Base-by-base conservation (phyloP, 2,329 filamentous ascomycete species). In the Aureobasidium mangrovei region DNA sequence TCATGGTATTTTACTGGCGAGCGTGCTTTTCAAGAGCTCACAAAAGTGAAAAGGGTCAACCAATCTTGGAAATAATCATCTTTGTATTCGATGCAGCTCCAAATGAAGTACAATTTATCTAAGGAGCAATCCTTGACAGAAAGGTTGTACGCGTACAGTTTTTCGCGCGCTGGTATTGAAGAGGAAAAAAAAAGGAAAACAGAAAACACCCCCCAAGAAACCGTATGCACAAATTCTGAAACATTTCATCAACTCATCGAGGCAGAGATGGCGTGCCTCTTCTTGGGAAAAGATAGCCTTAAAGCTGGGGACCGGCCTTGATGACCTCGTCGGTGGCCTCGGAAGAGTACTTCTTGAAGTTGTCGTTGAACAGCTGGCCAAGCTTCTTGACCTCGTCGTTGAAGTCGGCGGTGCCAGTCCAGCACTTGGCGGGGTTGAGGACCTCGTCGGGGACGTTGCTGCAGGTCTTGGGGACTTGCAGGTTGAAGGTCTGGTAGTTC, bases 401-500 rank as follows among this genome's bases (percentile, higher is more conserved):
- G 82, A 97, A 97, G 75, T 85, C 85, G 12, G 88, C 83, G 49
- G 79, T 77, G 44, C 88, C 86, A 39, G 85, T 94, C 93, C 93
- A 98, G 64, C 86, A 88, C 71, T 85, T 91, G 74, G 85, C 84
- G 61, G 93, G 93, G 82, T 98, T 97, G 68, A 98, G 83, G 36
- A 98, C 80, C 76, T 97, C 91, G 57, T 82, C 78, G 49, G 93
- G 93, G 7, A 98, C 93, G 68, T 84, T 85, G 60, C 86, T 83
- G 81, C 91, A 97, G 47, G 82, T 77, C 77, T 86, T 96, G 71
- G 93, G 93, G n/a, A 98, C 89, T 68, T 86, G 81, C 56, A 98
- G 85, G 80, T 96, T 95, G 84, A 98, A 98, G 60, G 90, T 84
- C 39, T 90, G 89, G 76, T 98, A 98, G 62, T 77, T 89, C 79